These are phyloP conservation scores for Xylaria multiplex DNA, from an alignment of 2,329 filamentous ascomycete species.

Conservation along the genomic window DNA sequence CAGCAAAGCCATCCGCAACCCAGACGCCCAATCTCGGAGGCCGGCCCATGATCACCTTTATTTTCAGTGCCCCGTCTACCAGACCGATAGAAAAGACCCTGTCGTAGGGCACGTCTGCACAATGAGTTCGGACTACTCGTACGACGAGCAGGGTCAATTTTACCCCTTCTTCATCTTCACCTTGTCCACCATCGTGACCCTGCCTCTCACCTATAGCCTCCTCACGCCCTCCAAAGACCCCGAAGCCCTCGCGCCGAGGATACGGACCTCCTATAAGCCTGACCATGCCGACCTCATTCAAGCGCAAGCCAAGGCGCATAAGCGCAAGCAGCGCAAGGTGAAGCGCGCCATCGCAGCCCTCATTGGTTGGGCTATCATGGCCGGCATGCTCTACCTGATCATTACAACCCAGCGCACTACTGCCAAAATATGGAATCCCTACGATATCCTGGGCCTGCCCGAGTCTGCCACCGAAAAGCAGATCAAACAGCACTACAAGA, in stretches of 20 bases:
- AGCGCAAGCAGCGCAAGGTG: constrained; percentile 86
- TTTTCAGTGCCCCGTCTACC: constrained; percentile 18
- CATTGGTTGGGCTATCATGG: constrained; percentile 84
- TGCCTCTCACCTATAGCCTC: constrained; percentile 89
- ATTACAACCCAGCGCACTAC: constrained; percentile 75
- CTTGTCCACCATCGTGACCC: constrained; percentile 83
- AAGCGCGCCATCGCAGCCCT: constrained; percentile 83
- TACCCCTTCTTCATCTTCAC: constrained; percentile 99
- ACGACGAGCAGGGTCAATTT: constrained; percentile 98
- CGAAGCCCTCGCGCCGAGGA: constrained; percentile 82
- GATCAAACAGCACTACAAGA: constrained; percentile 92
- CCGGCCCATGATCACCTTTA: constrained; percentile 28
- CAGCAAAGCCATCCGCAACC: constrained; percentile 25
- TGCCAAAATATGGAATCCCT: constrained; percentile 93
- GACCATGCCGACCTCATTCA: constrained; percentile 86
- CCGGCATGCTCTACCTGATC: constrained; percentile 92
- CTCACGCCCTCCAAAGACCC: constrained; percentile 80
- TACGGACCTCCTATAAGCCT: constrained; percentile 82
- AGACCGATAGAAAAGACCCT: constrained; percentile 43
- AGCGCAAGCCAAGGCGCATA: constrained; percentile 83
- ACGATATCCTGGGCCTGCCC: constrained; percentile 88
- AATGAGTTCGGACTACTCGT: constrained; percentile 96
- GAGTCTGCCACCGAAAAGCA: constrained; percentile 87
- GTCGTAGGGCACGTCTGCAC: constrained; percentile 53
- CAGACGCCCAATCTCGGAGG: constrained; percentile 22